A percentile compares a stretch with the other conserved stretches of the same genome.
Conservation (phyloP, 2,329 filamentous ascomycete genomes). For the Cladosporium velox region DNA sequence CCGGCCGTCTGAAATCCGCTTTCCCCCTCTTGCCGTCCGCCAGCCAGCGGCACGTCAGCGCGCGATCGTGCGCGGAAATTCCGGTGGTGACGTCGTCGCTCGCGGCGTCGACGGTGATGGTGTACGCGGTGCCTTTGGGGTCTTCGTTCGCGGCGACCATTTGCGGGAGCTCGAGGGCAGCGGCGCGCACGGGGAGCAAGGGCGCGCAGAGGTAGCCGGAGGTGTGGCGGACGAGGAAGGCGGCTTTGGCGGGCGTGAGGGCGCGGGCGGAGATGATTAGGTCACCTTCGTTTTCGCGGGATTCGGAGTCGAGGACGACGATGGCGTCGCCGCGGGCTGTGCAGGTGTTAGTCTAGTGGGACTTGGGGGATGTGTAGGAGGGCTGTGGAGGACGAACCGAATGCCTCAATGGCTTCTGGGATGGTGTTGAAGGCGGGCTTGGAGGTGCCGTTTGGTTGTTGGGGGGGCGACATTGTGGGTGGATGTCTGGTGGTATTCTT, state of each 20-base stretch:
- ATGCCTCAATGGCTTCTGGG: slow-evolving; percentile 48
- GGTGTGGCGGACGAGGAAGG: slow-evolving; percentile 90
- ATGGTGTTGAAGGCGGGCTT: slow-evolving; percentile 46
- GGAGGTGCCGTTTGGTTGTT: slow-evolving; percentile 31
- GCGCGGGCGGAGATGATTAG: slow-evolving; percentile 89
- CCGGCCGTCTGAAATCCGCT: slow-evolving; percentile 73
- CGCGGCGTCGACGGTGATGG: slow-evolving; percentile 79
- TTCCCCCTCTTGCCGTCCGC: slow-evolving; percentile 64
- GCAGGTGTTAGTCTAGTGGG: no score
- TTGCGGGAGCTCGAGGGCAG: slow-evolving; percentile 74
- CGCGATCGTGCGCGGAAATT: slow-evolving; percentile 85
- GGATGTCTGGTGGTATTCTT: background rate
- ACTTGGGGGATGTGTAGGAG: no score
- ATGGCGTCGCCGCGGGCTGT: slow-evolving; percentile 74
- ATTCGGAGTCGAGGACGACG: slow-evolving; percentile 87
- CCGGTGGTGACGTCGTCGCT: slow-evolving; percentile 73
- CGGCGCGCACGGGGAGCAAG: slow-evolving; percentile 68
- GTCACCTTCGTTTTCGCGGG: slow-evolving; percentile 97
- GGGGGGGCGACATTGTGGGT: slow-evolving; percentile 6
- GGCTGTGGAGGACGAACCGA: no score
- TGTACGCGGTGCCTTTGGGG: slow-evolving; percentile 89
- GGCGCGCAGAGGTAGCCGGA: slow-evolving; percentile 90
- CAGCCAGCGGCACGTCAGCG: slow-evolving; percentile 75
- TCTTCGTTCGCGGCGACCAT: slow-evolving; percentile 82
- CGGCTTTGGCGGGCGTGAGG: slow-evolving; percentile 86